phyloP scores from a whole-genome alignment of 2,329 filamentous ascomycete genomes.

The Sordariomycetes sp. region DNA sequence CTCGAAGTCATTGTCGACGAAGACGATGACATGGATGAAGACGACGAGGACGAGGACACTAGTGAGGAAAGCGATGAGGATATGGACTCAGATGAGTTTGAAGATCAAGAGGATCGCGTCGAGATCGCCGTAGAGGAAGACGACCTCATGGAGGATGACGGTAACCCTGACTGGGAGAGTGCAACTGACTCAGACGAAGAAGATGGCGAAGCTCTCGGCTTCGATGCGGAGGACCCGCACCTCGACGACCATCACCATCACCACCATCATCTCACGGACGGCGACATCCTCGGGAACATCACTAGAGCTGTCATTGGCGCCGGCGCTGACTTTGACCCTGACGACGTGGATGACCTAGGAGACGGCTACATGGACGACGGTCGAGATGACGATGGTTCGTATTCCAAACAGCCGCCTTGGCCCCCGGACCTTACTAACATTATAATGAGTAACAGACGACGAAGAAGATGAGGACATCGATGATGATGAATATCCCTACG shows the following conservation, averaged over 20 bases:
- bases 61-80: conserved; percentile 19
- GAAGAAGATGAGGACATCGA: conserved; percentile 62
- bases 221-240: conserved; percentile 18
- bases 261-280: conserved; percentile 14
- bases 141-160: conserved; percentile 44
- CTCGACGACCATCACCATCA: conserved; percentile 15
- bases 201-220: conserved; percentile 32
- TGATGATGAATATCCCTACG: conserved; percentile 51
- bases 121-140: conserved; percentile 53
- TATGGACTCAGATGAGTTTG: conserved; percentile 41
- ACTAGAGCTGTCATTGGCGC: conserved; percentile 40
- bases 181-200: conserved; percentile 39
- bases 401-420: background rate
- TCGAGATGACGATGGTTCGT: conserved; percentile 45
- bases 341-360: conserved; percentile 35
- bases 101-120: conserved; percentile 35
- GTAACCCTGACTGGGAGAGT: conserved; percentile 47
- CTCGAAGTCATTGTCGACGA: conserved; percentile 72
- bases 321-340: conserved; percentile 36
- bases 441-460: conserved; percentile 24
- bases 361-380: conserved; percentile 40
- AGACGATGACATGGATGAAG: conserved; percentile 44
- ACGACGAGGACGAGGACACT: conserved; percentile 12
- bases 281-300: conserved; percentile 34
- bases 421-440: conserved; percentile 1